Evolutionary conservation across 2,329 filamentous ascomycete species (phyloP).

Genomic region (Mariannaea elegans): DNA sequence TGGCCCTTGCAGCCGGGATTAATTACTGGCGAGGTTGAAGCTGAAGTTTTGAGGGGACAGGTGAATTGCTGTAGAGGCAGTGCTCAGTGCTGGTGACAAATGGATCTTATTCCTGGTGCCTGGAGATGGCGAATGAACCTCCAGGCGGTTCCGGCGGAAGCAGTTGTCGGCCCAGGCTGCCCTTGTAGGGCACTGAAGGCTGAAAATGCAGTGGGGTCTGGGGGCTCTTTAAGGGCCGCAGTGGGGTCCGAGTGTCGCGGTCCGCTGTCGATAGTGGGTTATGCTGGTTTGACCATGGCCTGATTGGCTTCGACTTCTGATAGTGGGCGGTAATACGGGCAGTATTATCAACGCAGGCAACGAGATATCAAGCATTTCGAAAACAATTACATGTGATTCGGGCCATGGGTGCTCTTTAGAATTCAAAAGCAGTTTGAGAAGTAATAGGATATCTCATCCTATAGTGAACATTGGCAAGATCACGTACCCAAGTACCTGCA

Average conservation of each 20-base stretch:
- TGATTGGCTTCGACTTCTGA: not conserved
- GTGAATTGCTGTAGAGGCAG: conserved; percentile 10
- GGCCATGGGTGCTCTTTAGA: too few relatives aligned
- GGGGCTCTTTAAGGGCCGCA: conserved; percentile 23
- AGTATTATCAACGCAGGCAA: not conserved
- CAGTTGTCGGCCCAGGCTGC: not conserved
- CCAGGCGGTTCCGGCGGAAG: not conserved
- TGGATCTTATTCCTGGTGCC: not conserved
- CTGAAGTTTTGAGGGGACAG: not conserved
- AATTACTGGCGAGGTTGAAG: not conserved
- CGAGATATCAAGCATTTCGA: too few relatives aligned
- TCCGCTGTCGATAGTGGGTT: not conserved
- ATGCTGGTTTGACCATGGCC: not conserved
- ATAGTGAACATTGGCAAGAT: too few relatives aligned
- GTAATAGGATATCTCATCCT: too few relatives aligned
- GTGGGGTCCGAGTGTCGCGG: conserved; percentile 11
- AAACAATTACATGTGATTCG: too few relatives aligned
- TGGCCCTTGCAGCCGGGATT: not conserved
- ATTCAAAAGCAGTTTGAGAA: too few relatives aligned
- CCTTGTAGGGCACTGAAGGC: not conserved
- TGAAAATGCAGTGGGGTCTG: too few relatives aligned
- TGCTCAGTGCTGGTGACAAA: not conserved
- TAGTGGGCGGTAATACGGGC: not conserved
- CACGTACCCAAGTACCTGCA: too few relatives aligned
- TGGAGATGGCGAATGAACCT: not conserved